Evolutionary conservation across 495 filamentous ascomycete genomes (phyloP).

Genomic region (Lasiosphaeris hirsuta): DNA sequence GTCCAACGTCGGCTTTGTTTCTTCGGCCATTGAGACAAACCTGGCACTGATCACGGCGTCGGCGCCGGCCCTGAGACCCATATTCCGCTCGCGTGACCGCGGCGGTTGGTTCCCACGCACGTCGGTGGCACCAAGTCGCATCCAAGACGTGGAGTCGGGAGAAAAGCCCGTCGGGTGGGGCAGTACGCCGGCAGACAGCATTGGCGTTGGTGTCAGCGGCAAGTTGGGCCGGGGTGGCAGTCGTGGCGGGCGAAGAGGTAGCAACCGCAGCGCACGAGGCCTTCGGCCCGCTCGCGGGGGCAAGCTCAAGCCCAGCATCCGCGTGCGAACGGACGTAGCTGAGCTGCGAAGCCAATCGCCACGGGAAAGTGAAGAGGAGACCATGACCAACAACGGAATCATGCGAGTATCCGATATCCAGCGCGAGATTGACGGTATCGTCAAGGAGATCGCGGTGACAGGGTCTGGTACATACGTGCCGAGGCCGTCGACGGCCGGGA

Average conservation of each 20-base stretch:
- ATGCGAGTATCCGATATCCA: constrained; percentile 40
- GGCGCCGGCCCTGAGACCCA: constrained; percentile 39
- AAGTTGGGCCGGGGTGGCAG: constrained; percentile 24
- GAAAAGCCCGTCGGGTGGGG: constrained; percentile 26
- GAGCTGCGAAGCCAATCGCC: constrained; percentile 39
- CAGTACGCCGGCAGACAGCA: background rate
- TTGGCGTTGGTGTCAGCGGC: background rate
- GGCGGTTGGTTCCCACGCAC: constrained; percentile 40
- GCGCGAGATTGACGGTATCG: constrained; percentile 49
- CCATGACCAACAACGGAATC: constrained; percentile 45
- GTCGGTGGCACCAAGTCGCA: constrained; percentile 18
- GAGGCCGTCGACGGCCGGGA: constrained; percentile 7
- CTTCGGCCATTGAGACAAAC: constrained; percentile 53
- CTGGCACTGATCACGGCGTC: constrained; percentile 53
- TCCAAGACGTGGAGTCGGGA: constrained; percentile 20
- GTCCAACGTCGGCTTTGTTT: constrained; percentile 46
- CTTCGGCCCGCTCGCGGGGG: constrained; percentile 9
- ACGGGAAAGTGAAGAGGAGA: constrained; percentile 40
- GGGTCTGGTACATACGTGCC: constrained; percentile 20
- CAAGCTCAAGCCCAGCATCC: constrained; percentile 27
- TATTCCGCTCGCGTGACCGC: constrained; percentile 32
- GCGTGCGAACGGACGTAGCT: constrained; percentile 26
- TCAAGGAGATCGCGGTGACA: constrained; percentile 26
- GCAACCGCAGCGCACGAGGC: constrained; percentile 9
- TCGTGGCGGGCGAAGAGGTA: constrained; percentile 18